A percentile compares a stretch with the other conserved stretches of the same genome.
Conservation (phyloP, 2,329 filamentous ascomycete genomes). For the Sarocladiaceae sp. region DNA sequence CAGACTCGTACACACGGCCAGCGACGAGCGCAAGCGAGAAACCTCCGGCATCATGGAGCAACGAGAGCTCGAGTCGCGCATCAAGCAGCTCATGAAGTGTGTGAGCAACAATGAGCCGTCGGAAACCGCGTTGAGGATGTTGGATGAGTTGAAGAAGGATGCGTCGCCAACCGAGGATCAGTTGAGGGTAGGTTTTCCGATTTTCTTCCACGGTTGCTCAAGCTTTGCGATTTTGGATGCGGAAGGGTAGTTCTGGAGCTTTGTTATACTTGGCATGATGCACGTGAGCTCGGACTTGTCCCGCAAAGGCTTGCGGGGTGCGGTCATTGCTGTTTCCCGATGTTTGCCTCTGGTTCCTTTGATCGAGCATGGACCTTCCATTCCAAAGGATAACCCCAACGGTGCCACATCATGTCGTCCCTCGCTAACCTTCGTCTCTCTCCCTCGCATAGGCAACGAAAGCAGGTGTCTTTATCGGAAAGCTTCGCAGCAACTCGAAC, state of each 20-base stretch:
- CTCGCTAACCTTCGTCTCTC: constrained; percentile 9
- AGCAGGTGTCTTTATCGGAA: constrained; percentile 86
- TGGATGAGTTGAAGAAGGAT: constrained; percentile 75
- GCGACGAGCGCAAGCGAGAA: not conserved
- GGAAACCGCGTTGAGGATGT: constrained; percentile 65
- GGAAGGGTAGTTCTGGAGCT: too few relatives aligned
- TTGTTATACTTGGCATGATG: too few relatives aligned
- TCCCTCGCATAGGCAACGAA: constrained; percentile 61
- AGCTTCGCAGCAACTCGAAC: constrained; percentile 70
- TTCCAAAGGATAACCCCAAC: too few relatives aligned
- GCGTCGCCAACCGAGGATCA: constrained; percentile 85
- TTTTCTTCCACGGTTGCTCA: constrained; percentile 8
- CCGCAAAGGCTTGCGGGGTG: too few relatives aligned
- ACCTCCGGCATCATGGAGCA: constrained; percentile 57
- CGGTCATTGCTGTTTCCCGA: too few relatives aligned
- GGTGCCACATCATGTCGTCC: not conserved
- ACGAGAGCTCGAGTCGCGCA: constrained; percentile 73
- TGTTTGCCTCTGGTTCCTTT: not conserved
- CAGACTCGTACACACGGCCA: not conserved
- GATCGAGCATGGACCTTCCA: too few relatives aligned
- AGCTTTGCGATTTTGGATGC: not conserved
- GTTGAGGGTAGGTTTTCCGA: constrained; percentile 58
- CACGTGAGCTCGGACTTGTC: too few relatives aligned
- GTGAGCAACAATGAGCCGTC: constrained; percentile 70
- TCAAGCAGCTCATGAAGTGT: constrained; percentile 78